These are phyloP conservation scores for Fomitiporia mediterranea DNA, from an alignment of 1,284 basidiomycete species.

Conservation along the genomic window DNA sequence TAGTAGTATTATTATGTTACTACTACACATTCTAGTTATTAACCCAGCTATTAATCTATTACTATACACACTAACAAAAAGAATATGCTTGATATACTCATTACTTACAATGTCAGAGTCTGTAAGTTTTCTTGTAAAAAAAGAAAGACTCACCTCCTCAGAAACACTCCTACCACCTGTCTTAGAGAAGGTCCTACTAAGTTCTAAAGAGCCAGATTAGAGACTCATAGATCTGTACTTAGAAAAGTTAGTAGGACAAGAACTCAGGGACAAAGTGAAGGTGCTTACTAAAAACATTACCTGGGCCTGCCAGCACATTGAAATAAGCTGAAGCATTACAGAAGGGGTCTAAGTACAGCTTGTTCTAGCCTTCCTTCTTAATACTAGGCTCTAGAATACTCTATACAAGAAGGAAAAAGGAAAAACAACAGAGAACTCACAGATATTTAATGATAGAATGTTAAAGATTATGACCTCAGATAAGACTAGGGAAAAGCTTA, in stretches of 20 bases:
- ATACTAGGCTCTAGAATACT: too few relatives aligned
- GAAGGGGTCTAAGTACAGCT: slow-evolving; percentile 23
- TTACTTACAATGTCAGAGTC: slow-evolving; percentile 1
- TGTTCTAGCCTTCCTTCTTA: too few relatives aligned
- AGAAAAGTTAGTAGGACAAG: neutral
- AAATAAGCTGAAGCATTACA: slow-evolving; percentile 21
- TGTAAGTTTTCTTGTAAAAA: slow-evolving; percentile 3
- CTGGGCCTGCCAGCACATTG: slow-evolving; percentile 18
- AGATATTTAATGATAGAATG: too few relatives aligned
- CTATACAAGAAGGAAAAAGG: too few relatives aligned
- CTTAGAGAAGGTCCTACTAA: neutral
- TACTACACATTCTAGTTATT: neutral
- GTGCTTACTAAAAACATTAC: slow-evolving; percentile 14
- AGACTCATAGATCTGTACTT: neutral
- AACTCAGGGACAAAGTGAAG: neutral
- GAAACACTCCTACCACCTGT: neutral
- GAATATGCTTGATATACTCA: neutral
- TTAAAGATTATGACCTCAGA: too few relatives aligned
- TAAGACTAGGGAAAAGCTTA: too few relatives aligned
- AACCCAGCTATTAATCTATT: neutral
- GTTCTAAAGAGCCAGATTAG: slow-evolving; percentile 2
- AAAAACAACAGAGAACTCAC: too few relatives aligned
- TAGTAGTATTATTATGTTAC: neutral
- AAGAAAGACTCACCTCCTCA: neutral
- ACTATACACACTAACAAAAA: slow-evolving; percentile 5